A percentile compares a stretch with the other conserved stretches of the same genome.
phyloP scores from a whole-genome alignment of 73 alveolate genomes.

The Paraurostyla sp. region DNA sequence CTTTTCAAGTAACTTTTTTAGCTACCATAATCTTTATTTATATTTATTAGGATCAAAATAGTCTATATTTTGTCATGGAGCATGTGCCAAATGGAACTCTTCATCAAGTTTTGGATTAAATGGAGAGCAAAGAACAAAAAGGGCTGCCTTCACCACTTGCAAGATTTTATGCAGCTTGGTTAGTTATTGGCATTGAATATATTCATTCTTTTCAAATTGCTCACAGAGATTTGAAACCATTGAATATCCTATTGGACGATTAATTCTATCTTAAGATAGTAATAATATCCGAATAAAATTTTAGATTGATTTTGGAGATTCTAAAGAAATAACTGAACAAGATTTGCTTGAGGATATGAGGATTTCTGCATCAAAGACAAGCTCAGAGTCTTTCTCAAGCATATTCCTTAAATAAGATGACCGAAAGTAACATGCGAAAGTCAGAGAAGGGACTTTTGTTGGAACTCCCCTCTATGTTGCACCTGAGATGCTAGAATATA shows the following conservation, averaged over 20 bases:
- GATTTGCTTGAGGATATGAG: constrained; percentile 15
- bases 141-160: constrained; percentile 7
- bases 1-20: constrained; percentile 23
- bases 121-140: not conserved
- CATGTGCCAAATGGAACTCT: constrained; percentile 49
- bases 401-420: not conserved
- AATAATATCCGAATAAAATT: not conserved
- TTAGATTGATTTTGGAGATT: constrained; percentile 67
- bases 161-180: constrained; percentile 47
- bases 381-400: constrained; percentile 42
- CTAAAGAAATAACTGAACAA: constrained; percentile 44
- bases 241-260: constrained; percentile 67
- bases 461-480: constrained; percentile 76
- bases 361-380: not conserved
- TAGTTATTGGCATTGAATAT: constrained; percentile 58
- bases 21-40: not conserved
- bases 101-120: constrained; percentile 4
- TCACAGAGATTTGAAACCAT: constrained; percentile 81
- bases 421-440: not conserved
- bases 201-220: constrained; percentile 61
- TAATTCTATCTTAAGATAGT: constrained; percentile 58
- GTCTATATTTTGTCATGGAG: constrained; percentile 61
- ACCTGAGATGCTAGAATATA: constrained; percentile 73
- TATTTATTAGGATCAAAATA: constrained; percentile 40
- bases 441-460: constrained; percentile 63